phyloP scores from a whole-genome alignment of 768 basidiomycete species.

The Lyophyllum decastes region DNA sequence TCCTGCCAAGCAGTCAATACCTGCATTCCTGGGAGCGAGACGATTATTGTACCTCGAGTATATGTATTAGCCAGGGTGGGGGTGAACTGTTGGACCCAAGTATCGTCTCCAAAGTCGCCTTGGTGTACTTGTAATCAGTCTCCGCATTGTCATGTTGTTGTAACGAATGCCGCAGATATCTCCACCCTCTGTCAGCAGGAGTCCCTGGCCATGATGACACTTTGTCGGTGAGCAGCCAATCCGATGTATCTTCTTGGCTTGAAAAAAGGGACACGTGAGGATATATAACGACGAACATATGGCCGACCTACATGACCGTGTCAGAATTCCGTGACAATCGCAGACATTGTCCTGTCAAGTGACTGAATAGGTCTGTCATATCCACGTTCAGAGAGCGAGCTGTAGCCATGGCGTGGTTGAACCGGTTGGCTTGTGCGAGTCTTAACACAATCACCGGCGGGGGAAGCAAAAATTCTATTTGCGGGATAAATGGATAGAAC shows the following conservation, averaged over 20 bases:
- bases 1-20: constrained; percentile 40
- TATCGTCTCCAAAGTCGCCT: constrained; percentile 76
- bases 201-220: constrained; percentile 85
- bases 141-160: constrained; percentile 73
- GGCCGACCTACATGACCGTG: constrained; percentile 50
- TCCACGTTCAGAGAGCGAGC: constrained; percentile 79
- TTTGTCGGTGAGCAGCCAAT: constrained; percentile 85
- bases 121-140: constrained; percentile 76
- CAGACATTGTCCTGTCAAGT: constrained; percentile 77
- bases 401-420: constrained; percentile 75
- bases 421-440: constrained; percentile 76
- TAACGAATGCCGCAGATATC: constrained; percentile 81
- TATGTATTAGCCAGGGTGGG: constrained; percentile 83
- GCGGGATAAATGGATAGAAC: constrained; percentile 4
- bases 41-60: constrained; percentile 59
- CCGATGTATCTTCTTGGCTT: constrained; percentile 72
- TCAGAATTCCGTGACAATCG: constrained; percentile 68
- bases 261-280: constrained; percentile 14
- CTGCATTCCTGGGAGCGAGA: background rate
- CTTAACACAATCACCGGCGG: constrained; percentile 71
- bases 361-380: constrained; percentile 83
- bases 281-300: constrained; percentile 6
- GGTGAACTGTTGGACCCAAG: constrained; percentile 66
- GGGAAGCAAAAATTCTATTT: constrained; percentile 53
- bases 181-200: constrained; percentile 79